These are phyloP conservation scores for Claviceps digitariae DNA, from an alignment of 2,329 filamentous ascomycete genomes.

Conservation along the genomic window DNA sequence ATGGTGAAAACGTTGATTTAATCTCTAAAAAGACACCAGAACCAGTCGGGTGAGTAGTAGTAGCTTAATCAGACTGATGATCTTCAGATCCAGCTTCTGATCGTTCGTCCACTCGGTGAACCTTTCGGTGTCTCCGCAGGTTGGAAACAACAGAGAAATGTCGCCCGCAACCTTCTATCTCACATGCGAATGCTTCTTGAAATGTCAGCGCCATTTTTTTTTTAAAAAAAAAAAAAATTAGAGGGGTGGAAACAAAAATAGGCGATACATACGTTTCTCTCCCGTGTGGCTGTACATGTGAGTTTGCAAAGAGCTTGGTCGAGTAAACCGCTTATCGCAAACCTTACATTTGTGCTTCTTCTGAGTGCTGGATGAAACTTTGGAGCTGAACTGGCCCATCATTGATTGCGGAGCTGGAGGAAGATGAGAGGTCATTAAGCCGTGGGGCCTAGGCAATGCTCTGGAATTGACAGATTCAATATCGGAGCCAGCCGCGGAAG, in stretches of 20 bases:
- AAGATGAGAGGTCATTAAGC: slow-evolving; percentile 44
- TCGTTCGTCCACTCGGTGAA: slow-evolving; percentile 60
- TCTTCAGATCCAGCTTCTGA: slow-evolving; percentile 52
- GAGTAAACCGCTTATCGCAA: slow-evolving; percentile 93
- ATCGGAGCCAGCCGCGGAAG: slow-evolving; percentile 65
- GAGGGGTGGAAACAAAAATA: neutral
- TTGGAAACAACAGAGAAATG: slow-evolving; percentile 98
- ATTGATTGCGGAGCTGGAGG: slow-evolving; percentile 87
- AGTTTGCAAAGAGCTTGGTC: slow-evolving; percentile 86
- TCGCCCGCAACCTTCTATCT: slow-evolving; percentile 86
- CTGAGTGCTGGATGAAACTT: slow-evolving; percentile 86
- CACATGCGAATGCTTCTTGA: slow-evolving; percentile 69
- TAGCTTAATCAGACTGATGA: slow-evolving; percentile 41
- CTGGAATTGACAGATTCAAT: slow-evolving; percentile 69
- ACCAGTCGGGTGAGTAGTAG: neutral
- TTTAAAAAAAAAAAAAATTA: too few species aligned
- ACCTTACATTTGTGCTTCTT: slow-evolving; percentile 99
- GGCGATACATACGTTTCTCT: slow-evolving; percentile 71
- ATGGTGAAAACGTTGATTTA: neutral
- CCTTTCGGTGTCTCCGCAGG: slow-evolving; percentile 84
- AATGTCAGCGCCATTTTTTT: slow-evolving; percentile 4
- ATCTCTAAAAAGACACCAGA: neutral
- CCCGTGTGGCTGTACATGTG: slow-evolving; percentile 99
- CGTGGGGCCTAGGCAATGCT: slow-evolving; percentile 69
- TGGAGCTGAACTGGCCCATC: slow-evolving; percentile 98